Percentiles rank a stretch among this genome's conserved stretches.
phyloP scores from a whole-genome alignment of 768 basidiomycete genomes.

The Boletus eberwhitei region DNA sequence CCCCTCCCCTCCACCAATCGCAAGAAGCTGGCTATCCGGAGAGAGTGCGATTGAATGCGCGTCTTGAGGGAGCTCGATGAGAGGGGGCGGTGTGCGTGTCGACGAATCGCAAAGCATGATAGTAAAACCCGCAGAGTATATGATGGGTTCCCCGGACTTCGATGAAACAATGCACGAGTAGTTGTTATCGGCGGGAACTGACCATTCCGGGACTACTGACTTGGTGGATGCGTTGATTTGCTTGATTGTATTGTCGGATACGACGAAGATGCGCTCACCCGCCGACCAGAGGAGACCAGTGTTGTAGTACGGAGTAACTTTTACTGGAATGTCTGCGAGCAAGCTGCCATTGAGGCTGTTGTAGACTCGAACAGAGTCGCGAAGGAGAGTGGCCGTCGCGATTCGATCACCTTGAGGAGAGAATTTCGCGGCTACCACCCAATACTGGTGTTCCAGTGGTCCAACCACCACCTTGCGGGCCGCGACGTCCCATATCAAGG shows the following conservation, averaged over 20 bases:
- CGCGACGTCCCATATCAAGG: slow-evolving; percentile 4
- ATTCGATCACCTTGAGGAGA: slow-evolving; percentile 8
- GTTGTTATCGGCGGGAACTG: neutral
- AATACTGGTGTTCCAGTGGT: slow-evolving; percentile 1
- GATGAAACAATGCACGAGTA: slow-evolving; percentile 9
- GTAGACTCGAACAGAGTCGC: slow-evolving; percentile 6
- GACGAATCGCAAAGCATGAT: neutral
- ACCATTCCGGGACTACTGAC: neutral
- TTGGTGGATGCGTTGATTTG: neutral
- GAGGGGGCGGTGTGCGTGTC: neutral
- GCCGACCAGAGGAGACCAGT: slow-evolving; percentile 10
- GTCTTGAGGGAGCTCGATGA: neutral
- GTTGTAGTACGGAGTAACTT: slow-evolving; percentile 11
- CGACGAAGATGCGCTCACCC: neutral
- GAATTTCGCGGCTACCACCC: slow-evolving; percentile 13
- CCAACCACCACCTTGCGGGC: neutral
- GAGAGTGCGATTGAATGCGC: slow-evolving; percentile 8
- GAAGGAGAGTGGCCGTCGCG: slow-evolving; percentile 8
- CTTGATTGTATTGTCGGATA: slow-evolving; percentile 1
- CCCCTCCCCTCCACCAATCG: slow-evolving; percentile 4
- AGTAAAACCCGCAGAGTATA: neutral
- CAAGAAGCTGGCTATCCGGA: neutral
- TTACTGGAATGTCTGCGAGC: neutral
- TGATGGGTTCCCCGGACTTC: neutral
- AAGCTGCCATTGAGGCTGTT: neutral